phyloP scores from a whole-genome alignment of 2,329 filamentous ascomycete genomes.

The Phyllosticta citribraziliensis region DNA sequence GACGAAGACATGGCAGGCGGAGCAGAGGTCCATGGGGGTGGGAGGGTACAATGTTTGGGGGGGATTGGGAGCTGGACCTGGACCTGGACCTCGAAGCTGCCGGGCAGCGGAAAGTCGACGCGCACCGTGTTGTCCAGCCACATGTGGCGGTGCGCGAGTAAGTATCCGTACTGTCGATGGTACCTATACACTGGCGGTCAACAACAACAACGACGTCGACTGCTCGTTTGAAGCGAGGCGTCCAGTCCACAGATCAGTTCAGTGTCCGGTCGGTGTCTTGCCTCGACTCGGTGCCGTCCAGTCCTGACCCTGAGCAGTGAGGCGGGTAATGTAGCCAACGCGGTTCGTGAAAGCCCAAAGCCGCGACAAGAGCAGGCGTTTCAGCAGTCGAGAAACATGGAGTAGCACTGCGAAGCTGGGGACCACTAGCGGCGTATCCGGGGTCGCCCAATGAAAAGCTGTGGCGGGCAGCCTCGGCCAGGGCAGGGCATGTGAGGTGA shows the following conservation, averaged over 20 bases:
- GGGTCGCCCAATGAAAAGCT: background rate
- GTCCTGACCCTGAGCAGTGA: background rate
- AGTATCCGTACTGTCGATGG: background rate
- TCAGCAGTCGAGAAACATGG: background rate
- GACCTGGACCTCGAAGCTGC: no score
- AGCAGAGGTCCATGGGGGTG: slow-evolving; percentile 18
- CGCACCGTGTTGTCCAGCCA: background rate
- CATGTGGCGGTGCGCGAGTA: background rate
- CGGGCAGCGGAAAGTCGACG: background rate
- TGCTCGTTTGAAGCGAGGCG: background rate
- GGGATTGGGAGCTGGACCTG: background rate
- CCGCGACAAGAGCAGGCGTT: background rate
- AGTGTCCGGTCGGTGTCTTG: background rate
- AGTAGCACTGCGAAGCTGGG: background rate
- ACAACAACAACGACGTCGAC: background rate
- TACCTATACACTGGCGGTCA: background rate
- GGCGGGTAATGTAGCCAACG: background rate
- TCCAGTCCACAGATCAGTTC: background rate
- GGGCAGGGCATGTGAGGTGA: background rate
- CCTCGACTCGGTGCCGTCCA: background rate
- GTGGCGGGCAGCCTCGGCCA: background rate
- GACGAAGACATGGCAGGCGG: slow-evolving; percentile 23
- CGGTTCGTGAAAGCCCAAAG: background rate
- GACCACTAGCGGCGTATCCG: background rate
- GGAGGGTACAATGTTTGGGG: slow-evolving; percentile 2